These are phyloP conservation scores for Sphagnum contortum DNA, from an alignment of 225 moss, liverwort and hornwort genomes.

Conservation along the genomic window DNA sequence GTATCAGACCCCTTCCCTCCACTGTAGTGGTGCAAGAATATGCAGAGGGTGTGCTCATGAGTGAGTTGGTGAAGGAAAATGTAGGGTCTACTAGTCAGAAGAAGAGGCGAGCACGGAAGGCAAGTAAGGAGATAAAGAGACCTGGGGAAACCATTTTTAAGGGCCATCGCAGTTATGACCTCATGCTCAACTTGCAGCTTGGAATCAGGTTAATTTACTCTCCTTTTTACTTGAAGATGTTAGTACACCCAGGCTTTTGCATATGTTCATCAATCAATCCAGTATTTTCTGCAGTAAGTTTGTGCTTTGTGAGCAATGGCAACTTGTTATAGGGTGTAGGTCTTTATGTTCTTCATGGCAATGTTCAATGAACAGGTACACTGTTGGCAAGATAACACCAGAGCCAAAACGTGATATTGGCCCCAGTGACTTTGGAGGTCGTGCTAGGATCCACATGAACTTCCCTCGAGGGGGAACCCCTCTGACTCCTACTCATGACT, in stretches of 20 bases:
- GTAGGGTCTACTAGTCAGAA: conserved; percentile 43
- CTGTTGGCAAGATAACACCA: conserved; percentile 89
- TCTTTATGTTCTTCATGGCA: no score
- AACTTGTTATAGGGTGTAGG: no score
- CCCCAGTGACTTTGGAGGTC: conserved; percentile 73
- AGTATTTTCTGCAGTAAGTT: no score
- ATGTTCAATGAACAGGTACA: conserved; percentile 45
- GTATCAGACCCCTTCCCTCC: conserved; percentile 52
- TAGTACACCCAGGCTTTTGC: no score
- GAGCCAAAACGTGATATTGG: conserved; percentile 82
- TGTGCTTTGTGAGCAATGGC: no score
- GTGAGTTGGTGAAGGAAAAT: conserved; percentile 82
- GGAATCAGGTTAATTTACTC: conserved; percentile 66
- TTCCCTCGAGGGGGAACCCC: conserved; percentile 85
- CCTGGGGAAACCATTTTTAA: conserved; percentile 97
- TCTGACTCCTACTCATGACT: conserved; percentile 81
- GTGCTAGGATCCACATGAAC: conserved; percentile 84
- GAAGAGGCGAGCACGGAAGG: conserved; percentile 55
- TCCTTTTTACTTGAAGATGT: no score
- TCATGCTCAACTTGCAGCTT: conserved; percentile 97
- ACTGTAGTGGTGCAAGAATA: conserved; percentile 90
- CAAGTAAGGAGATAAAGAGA: conserved; percentile 62
- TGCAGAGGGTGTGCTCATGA: conserved; percentile 98
- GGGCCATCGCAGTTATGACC: conserved; percentile 95
- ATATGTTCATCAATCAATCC: no score